These are phyloP conservation scores for Pittosporum tobira DNA, from an alignment of 129 eudicot species.

Conservation along the genomic window DNA sequence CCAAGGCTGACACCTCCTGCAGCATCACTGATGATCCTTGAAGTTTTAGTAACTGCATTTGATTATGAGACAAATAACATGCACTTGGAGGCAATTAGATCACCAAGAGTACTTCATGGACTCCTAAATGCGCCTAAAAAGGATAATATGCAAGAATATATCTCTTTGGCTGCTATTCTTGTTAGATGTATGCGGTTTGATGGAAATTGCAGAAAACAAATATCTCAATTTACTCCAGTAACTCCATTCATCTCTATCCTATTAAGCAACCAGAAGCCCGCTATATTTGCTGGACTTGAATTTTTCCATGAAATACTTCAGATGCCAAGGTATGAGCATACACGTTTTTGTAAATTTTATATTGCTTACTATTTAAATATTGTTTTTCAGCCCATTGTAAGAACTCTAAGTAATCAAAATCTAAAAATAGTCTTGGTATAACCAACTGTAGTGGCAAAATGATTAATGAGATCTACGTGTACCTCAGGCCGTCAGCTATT, in stretches of 20 bases:
- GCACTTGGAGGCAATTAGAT: conserved; percentile 56
- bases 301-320: conserved; percentile 69
- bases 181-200: conserved; percentile 65
- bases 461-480: conserved; percentile 2
- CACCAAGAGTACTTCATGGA: conserved; percentile 53
- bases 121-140: conserved; percentile 48
- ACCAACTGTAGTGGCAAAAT: too few species aligned
- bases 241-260: conserved; percentile 49
- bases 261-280: conserved; percentile 52
- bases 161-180: conserved; percentile 62
- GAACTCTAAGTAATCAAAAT: background rate
- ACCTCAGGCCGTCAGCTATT: conserved; percentile 48
- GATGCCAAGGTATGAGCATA: conserved; percentile 60
- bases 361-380: background rate
- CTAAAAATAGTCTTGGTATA: too few species aligned
- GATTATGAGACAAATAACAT: conserved; percentile 46
- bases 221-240: conserved; percentile 36
- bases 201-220: conserved; percentile 54
- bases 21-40: conserved; percentile 69
- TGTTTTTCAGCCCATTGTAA: background rate
- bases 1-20: conserved; percentile 51
- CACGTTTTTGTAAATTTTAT: background rate
- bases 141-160: conserved; percentile 41
- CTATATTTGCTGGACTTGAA: conserved; percentile 47
- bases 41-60: conserved; percentile 62